Base-by-base conservation (phyloP, 2,329 filamentous ascomycete genomes). In the Aspergillus flavus region DNA sequence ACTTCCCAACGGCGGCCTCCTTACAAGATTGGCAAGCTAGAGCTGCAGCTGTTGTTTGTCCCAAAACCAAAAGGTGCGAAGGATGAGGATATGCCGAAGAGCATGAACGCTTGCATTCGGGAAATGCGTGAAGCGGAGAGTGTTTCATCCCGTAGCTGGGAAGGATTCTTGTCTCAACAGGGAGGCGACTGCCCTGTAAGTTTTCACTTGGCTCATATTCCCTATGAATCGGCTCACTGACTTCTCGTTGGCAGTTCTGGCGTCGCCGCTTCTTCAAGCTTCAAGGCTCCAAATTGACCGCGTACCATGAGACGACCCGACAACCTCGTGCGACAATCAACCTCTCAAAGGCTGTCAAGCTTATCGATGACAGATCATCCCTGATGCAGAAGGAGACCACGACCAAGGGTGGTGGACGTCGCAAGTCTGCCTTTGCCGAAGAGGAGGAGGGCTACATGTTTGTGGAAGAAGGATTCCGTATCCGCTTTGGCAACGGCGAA, bases 381-480 rank as follows among this genome's bases (percentile, higher is more conserved):
- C 83, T 99, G 55, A 92, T 90, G 7, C 91, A 97, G 72, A 93
- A 92, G 69, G 92, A 96, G 74, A 92, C 90, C 0, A 89, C 86
- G 16, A 91, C 90, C 62, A 91, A 89, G 75, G 87, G 86, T 67
- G 92, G 93, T 61, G 89, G 88, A 70, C 91, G 95, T 50, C 91
- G 95, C 61, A 93, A 96, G 77, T 97, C 94, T 39, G 95, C 92
- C 12, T 99, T 99, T 77, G 94, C 94, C 1, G 95, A 98, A 78
- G 95, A 99, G 69, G 95, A 99, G 80, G 95, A 99, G 76, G 95
- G 95, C 48, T 99, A 99, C 83, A 97, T 97, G 91, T 99, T 99
- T 77, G 94, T 99, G 59, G 95, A 99, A 78, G 95, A 99, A 77
- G 95, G 95, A 3, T 99, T 99, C 89, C 92, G 95, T 46, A 96